Evolutionary conservation across 192 early-diverging fungal species (phyloP), one percentile per base, ranked within the genome.

Genomic region (Backusella tuberculispora): DNA sequence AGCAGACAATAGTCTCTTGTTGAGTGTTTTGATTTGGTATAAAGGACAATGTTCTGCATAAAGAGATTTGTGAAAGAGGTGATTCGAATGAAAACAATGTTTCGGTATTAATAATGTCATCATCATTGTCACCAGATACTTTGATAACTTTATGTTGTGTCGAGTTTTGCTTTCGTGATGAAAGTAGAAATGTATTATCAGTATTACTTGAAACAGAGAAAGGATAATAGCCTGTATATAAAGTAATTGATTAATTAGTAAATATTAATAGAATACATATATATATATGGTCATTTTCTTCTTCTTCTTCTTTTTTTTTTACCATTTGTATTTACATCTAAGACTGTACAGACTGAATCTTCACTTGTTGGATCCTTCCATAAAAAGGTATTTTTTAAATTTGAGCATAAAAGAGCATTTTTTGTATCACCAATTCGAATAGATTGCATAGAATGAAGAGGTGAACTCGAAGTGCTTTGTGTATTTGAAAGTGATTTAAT

Each of bases 391-490:
- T 67, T 38, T 9, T 4, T 40, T 38, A 67, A 67, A 67, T 67
- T 67, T 41, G 66, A 67, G 41, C 66, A 67, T n/a, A 67, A 43
- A 42, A 67, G n/a, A 3, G 41, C 12, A 42, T 60, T n/a, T 4
- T 41, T 67, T 42, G 38, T 41, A 43, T 19, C 38, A 6, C 41
- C 66, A 4, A 43, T 40, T 5, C 19, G 66, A 21, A 40, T 12
- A 41, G 41, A 38, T 12, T 67, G 38, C 12, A 67, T 19, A 43
- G 66, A 67, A 67, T 67, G 66, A 21, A 67, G n/a, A 19, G 66
- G 66, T 43, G 66, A 67, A 0, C 41, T 19, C 42, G 19, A 43
- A 12, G 37, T 43, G 3, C 19, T 38, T 0, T 21, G 21, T 9
- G 40, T 37, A 4, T 66, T 19, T 40, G 47, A 47, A 1, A 74